These are phyloP conservation scores for Thuidium tamariscinum DNA, from an alignment of 225 moss, liverwort and hornwort species.

Conservation along the genomic window DNA sequence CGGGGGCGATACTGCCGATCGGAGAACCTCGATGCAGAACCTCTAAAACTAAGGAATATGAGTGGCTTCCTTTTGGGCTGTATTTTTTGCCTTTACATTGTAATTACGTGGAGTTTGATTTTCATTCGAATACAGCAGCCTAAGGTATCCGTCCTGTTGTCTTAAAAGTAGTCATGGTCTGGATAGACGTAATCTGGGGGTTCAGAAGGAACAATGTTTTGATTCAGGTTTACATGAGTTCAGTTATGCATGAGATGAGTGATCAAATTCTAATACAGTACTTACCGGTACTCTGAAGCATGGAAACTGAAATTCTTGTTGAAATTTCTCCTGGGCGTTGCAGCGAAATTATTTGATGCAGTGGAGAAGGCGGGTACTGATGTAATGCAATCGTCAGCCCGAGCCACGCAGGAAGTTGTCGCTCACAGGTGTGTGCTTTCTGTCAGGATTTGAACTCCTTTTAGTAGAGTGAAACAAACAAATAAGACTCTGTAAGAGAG, in stretches of 20 bases:
- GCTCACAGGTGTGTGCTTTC: constrained; percentile 33
- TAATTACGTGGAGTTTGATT: neutral
- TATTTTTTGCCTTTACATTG: neutral
- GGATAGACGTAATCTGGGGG: neutral
- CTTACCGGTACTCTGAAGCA: neutral
- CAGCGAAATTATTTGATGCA: constrained; percentile 80
- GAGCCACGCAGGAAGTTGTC: constrained; percentile 36
- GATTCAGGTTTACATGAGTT: no score
- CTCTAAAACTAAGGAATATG: neutral
- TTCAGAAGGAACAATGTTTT: no score
- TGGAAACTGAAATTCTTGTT: neutral
- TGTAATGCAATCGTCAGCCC: constrained; percentile 38
- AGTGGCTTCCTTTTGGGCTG: neutral
- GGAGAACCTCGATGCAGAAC: neutral
- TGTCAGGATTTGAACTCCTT: neutral
- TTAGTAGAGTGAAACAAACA: neutral
- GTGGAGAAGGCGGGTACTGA: constrained; percentile 64
- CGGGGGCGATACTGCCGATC: neutral
- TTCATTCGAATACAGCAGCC: no score
- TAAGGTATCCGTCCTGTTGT: no score
- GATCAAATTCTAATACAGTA: neutral
- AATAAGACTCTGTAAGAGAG: neutral
- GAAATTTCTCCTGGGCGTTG: neutral
- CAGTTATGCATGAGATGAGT: neutral
- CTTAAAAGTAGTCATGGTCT: neutral